phyloP scores from a whole-genome alignment of 2,329 filamentous ascomycete species.

The Diatrype stigma region DNA sequence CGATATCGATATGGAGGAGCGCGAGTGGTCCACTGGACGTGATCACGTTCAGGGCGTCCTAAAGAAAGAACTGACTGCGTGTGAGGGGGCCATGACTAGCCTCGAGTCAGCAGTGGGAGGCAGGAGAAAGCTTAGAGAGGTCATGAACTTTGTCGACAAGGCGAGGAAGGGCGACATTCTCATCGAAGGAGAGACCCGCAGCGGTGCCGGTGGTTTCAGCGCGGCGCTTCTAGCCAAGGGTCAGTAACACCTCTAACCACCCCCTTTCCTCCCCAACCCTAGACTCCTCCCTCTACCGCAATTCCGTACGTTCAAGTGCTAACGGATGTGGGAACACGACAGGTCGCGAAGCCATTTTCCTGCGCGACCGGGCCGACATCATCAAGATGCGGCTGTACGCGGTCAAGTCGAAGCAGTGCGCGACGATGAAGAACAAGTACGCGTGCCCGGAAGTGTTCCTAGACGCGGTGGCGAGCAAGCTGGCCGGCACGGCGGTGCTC shows the following conservation, averaged over 20 bases:
- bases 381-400: constrained; percentile 87
- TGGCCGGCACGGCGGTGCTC: constrained; percentile 89
- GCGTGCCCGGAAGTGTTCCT: constrained; percentile 96
- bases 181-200: constrained; percentile 76
- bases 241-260: constrained; percentile 41
- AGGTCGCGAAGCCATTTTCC: constrained; percentile 92
- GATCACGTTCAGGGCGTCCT: constrained; percentile 77
- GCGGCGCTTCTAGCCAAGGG: constrained; percentile 79
- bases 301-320: not conserved
- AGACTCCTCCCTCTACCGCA: not conserved
- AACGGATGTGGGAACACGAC: constrained; percentile 21
- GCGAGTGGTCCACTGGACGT: constrained; percentile 81
- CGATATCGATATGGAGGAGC: constrained; percentile 88
- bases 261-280: no score
- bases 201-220: constrained; percentile 91
- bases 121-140: constrained; percentile 79
- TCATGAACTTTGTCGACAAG: constrained; percentile 86
- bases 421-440: constrained; percentile 82
- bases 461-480: constrained; percentile 92
- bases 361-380: constrained; percentile 84
- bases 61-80: constrained; percentile 83
- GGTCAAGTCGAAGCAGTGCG: constrained; percentile 86
- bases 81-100: constrained; percentile 70
- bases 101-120: constrained; percentile 78
- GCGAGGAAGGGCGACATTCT: constrained; percentile 80